Evolutionary conservation across 306 rosid genomes (phyloP), one percentile per base, ranked within the genome.

Genomic region (Abrus precatorius): DNA sequence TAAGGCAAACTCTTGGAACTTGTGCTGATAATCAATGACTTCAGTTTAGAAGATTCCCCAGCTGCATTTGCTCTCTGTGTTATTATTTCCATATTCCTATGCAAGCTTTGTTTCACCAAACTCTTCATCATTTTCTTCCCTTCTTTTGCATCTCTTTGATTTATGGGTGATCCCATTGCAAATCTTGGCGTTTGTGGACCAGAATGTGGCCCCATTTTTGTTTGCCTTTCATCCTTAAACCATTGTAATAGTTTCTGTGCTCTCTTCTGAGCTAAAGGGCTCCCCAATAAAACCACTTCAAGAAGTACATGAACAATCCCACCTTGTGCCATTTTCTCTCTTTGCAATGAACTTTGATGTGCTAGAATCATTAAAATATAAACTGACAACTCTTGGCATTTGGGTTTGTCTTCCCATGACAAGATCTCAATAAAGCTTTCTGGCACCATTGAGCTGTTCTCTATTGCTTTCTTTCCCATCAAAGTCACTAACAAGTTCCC

Each of bases 1-100:
- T 92, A 96, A 68, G 98, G 92, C 80, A 96, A 87, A 68, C 99
- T 96, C 72, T 93, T 96, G 10, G 99, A 96, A 85, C 98, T 96
- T 14, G 99, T 93, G 88, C 97, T 92, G 49, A 93, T 85, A 52
- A 90, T 90, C 82, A 96, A 84, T 5, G 92, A 77, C 87, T 96
- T 96, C 8, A 89, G 73, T 47, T 82, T 89, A 7, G 91, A 81
- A 53, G 89, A 68, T 10, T 93, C 95, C 14, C 75, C 93, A 9
- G 81, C 49, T 33, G 83, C 90, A 79, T 87, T 89, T 7, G 98
- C 99, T 62, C 99, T 82, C 55, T 82, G 83, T 0, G 94, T 90
- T 73, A 96, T 93, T 69, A 90, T 85, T 71, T 96, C 97, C 98
- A 96, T 83, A 52, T 96, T 96, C 92, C 87, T 92, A 12, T 85